These are phyloP conservation scores for Globisporangium iwayamae DNA, from an alignment of 352 stramenopile genomes.

Conservation along the genomic window DNA sequence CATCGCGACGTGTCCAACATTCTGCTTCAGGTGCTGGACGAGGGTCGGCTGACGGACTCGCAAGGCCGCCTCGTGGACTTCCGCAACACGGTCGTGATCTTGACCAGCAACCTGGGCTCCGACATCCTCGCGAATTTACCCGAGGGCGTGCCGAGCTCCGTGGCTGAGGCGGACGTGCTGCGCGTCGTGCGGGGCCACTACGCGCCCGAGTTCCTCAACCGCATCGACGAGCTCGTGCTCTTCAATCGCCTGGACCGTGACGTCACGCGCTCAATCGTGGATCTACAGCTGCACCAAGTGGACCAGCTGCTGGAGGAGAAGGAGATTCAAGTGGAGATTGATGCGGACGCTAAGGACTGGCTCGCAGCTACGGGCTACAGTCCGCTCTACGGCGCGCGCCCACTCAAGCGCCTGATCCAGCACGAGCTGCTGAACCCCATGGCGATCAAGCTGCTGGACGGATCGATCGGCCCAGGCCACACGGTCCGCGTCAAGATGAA, in stretches of 20 bases:
- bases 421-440: constrained; percentile 95
- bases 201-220: constrained; percentile 98
- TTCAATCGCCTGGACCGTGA: constrained; percentile 94
- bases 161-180: constrained; percentile 84
- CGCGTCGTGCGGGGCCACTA: constrained; percentile 92
- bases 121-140: constrained; percentile 71
- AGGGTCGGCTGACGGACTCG: constrained; percentile 93
- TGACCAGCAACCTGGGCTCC: constrained; percentile 97
- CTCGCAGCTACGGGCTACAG: constrained; percentile 94
- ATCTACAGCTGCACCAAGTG: constrained; percentile 92
- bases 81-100: constrained; percentile 97
- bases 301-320: constrained; percentile 89
- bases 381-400: constrained; percentile 94
- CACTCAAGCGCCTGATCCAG: constrained; percentile 96
- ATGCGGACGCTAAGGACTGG: constrained; percentile 89
- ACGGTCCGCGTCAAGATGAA: constrained; percentile 70
- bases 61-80: constrained; percentile 96
- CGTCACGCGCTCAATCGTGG: constrained; percentile 93
- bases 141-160: constrained; percentile 45
- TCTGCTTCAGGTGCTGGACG: constrained; percentile 89
- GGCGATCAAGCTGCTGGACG: constrained; percentile 88
- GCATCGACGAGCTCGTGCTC: constrained; percentile 97
- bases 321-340: constrained; percentile 89
- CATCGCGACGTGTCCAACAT: constrained; percentile 97
- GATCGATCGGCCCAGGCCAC: constrained; percentile 75